Percentiles rank a stretch among this genome's conserved stretches.
phyloP scores from a whole-genome alignment of 2,329 filamentous ascomycete species.

The Shiraia sp. region DNA sequence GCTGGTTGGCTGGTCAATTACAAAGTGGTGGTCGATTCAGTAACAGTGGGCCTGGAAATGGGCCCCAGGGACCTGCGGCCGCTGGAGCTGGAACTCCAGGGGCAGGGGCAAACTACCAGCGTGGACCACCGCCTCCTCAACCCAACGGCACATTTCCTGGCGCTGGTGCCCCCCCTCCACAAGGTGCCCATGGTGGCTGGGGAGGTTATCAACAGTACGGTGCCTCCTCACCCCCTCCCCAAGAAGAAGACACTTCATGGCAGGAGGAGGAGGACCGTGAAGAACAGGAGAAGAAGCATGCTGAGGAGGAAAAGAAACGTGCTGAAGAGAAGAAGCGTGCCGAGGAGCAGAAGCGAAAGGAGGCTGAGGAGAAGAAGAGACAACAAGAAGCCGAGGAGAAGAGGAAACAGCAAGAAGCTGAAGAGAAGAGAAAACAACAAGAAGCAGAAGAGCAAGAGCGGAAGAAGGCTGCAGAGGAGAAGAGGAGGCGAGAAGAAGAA shows the following conservation, averaged over 20 bases:
- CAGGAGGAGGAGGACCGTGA: slow-evolving; percentile 47
- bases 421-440: slow-evolving; percentile 54
- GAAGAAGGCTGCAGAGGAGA: slow-evolving; percentile 46
- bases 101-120: slow-evolving; percentile 33
- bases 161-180: slow-evolving; percentile 35
- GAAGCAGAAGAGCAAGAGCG: slow-evolving; percentile 48
- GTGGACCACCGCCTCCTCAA: slow-evolving; percentile 34
- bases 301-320: slow-evolving; percentile 35
- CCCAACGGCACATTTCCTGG: slow-evolving; percentile 38
- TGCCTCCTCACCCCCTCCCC: slow-evolving; percentile 33
- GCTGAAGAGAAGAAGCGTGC: slow-evolving; percentile 41
- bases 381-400: slow-evolving; percentile 44
- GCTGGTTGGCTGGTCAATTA: slow-evolving; percentile 74
- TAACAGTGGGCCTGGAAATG: slow-evolving; percentile 29
- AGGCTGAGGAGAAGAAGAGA: slow-evolving; percentile 58
- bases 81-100: slow-evolving; percentile 30
- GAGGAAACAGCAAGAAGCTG: slow-evolving; percentile 63
- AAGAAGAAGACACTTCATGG: slow-evolving; percentile 35
- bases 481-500: slow-evolving; percentile 41
- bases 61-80: slow-evolving; percentile 37
- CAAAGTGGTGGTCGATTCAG: slow-evolving; percentile 55
- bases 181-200: slow-evolving; percentile 28
- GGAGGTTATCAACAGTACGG: slow-evolving; percentile 38
- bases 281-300: slow-evolving; percentile 62
- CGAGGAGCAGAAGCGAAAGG: slow-evolving; percentile 61